Conservation (phyloP, 768 basidiomycete species). For the Trametes cinnabarina region DNA sequence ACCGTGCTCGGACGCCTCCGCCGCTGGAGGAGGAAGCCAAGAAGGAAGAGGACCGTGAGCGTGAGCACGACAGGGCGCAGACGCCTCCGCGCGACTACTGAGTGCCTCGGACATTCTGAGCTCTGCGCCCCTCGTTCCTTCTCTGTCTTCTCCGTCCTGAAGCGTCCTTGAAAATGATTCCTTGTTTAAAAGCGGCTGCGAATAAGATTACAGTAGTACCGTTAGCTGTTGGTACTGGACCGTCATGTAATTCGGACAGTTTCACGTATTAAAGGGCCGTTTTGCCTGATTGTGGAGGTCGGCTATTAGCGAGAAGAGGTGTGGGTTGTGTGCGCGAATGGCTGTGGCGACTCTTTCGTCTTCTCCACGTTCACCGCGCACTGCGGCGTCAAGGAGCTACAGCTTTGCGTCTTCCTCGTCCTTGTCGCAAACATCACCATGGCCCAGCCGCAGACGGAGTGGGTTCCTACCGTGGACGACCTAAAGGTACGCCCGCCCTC, state of each 20-base stretch:
- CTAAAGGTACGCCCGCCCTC: conserved; percentile 31
- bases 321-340: not conserved
- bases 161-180: not conserved
- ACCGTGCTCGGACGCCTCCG: conserved; percentile 56
- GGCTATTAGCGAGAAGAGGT: no score
- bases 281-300: no score
- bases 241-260: conserved; percentile 11
- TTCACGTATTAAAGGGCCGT: not conserved
- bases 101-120: not conserved
- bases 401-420: not conserved
- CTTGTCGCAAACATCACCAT: no score
- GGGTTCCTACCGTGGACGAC: conserved; percentile 34
- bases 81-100: conserved; percentile 56
- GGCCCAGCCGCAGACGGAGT: not conserved
- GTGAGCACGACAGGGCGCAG: conserved; percentile 41
- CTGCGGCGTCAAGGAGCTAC: no score
- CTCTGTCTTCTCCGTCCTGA: not conserved
- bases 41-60: conserved; percentile 39
- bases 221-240: conserved; percentile 1
- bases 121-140: not conserved
- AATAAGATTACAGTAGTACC: conserved; percentile 1
- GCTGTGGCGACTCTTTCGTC: not conserved
- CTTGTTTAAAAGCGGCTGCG: not conserved
- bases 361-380: not conserved
- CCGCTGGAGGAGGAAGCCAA: conserved; percentile 42